Base-by-base conservation (phyloP, 805 yeast genomes). In the Sugiyamaella smithiae region DNA sequence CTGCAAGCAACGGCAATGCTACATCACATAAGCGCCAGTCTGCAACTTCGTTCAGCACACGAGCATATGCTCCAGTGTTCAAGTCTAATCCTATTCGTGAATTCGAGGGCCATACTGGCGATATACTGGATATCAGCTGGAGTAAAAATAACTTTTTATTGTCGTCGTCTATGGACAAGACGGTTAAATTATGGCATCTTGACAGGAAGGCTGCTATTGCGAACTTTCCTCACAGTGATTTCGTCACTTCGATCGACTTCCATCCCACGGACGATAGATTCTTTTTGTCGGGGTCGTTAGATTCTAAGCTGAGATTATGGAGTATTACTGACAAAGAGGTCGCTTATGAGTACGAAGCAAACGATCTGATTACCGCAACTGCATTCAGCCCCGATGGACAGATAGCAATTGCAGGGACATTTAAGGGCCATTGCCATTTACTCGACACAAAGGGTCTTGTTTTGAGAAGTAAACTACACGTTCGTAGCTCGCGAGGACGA, bases 221-320 rank as follows among this genome's bases (percentile, higher is more conserved):
- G 42, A 73, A 81, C 0, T 89, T 85, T 58, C 63, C 66, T 9
- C 90, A 88, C 61, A 76, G 81, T n/a, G 95, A 88, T 63, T 84
- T 88, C 64, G 95, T 88, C 2, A 85, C 96, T 0, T 72, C 83
- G 7, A 85, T 85, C 2, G 76, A 75, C 44, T 90, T 90, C 64
- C 96, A 87, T 60, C 95, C 93, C 0, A 69, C 70, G 1, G 97
- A 90, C 66, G 97, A 90, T 62, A 67, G 97, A 20, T 90, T 90
- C 62, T 88, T 90, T 63, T 63, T 85, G 2, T 82, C 89, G 54
- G 91, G 95, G 4, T 84, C 91, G 45, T 69, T 89, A 53, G 96
- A 88, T 59, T 83, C 84, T 50, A 72, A 77, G 19, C 73, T 87
- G 14, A 68, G 95, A 48, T 64, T 90, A n/a, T 88, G 96, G 95